Evolutionary conservation across 1,284 basidiomycete genomes (phyloP).

Genomic region (Pseudomicrostroma phylloplanum): DNA sequence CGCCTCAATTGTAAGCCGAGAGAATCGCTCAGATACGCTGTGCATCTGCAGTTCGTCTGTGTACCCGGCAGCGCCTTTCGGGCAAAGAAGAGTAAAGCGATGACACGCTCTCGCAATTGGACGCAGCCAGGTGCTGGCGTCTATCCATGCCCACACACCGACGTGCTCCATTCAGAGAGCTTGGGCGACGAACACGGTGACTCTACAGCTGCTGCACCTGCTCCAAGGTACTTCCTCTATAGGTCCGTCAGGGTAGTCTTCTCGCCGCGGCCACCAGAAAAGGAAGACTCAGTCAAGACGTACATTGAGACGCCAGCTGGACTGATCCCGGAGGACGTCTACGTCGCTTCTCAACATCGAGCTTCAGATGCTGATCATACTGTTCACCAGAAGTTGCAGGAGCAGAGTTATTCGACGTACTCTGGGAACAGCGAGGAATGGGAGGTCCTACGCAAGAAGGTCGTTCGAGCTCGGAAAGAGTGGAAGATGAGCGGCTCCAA

Average conservation of each 20-base stretch:
- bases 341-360: not conserved
- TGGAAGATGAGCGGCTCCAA: not conserved
- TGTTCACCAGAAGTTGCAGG: constrained; percentile 1
- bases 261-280: constrained; percentile 32
- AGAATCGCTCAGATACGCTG: constrained; percentile 39
- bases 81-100: not conserved
- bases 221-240: constrained; percentile 30
- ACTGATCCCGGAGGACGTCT: not conserved
- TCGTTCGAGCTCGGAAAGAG: not conserved
- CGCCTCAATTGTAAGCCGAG: constrained; percentile 4
- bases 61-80: constrained; percentile 15
- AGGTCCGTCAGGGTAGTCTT: constrained; percentile 39
- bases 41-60: constrained; percentile 38
- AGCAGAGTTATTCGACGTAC: constrained; percentile 25
- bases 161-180: no score
- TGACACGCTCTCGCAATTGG: not conserved
- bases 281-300: constrained; percentile 25
- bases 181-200: not conserved
- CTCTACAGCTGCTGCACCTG: not conserved
- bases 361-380: not conserved
- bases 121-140: not conserved
- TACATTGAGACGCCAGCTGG: constrained; percentile 31
- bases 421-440: constrained; percentile 34
- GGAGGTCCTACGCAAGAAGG: constrained; percentile 17
- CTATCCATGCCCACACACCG: not conserved